A percentile compares a stretch with the other conserved stretches of the same genome.
These are phyloP conservation scores for Paspalum vaginatum DNA, from an alignment of 176 grass and related monocot species.

Conservation along the genomic window DNA sequence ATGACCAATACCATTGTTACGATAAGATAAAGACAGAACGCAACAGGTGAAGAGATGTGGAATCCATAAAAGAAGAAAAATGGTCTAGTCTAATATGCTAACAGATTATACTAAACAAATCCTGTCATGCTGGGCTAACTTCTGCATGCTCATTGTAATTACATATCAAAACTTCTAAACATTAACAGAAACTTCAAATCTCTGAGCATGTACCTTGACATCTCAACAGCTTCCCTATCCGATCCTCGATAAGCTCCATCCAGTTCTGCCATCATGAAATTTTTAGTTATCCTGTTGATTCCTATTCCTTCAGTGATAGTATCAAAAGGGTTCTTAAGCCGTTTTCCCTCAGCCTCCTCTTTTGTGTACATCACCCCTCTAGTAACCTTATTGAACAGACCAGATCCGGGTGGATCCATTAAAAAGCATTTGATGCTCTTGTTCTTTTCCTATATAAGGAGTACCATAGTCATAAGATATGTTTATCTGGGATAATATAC, in stretches of 20 bases:
- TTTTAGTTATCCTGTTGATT: conserved; percentile 91
- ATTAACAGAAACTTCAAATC: neutral
- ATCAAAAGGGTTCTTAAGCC: conserved; percentile 95
- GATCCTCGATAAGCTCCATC: conserved; percentile 89
- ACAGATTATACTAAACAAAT: conserved; percentile 17
- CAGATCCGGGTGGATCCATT: conserved; percentile 89
- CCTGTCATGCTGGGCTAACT: neutral
- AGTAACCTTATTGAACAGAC: conserved; percentile 93
- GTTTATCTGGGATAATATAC: conserved; percentile 28
- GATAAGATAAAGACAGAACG: neutral
- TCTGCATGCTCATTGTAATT: neutral
- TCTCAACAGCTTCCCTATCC: conserved; percentile 91
- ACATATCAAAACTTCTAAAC: conserved; percentile 12
- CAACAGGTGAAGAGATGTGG: neutral
- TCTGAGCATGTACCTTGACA: conserved; percentile 73
- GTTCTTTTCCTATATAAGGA: conserved; percentile 73
- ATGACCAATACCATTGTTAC: conserved; percentile 15
- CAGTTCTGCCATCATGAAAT: conserved; percentile 89
- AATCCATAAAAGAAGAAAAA: neutral
- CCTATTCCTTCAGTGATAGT: conserved; percentile 98
- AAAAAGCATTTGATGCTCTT: conserved; percentile 83
- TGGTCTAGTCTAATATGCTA: neutral
- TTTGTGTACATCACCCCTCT: conserved; percentile 97
- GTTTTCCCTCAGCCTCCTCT: conserved; percentile 93
- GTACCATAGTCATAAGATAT: conserved; percentile 12